A percentile compares a stretch with the other conserved stretches of the same genome.
Evolutionary conservation across 2,329 filamentous ascomycete genomes (phyloP).

Genomic region (Capronia coronata): DNA sequence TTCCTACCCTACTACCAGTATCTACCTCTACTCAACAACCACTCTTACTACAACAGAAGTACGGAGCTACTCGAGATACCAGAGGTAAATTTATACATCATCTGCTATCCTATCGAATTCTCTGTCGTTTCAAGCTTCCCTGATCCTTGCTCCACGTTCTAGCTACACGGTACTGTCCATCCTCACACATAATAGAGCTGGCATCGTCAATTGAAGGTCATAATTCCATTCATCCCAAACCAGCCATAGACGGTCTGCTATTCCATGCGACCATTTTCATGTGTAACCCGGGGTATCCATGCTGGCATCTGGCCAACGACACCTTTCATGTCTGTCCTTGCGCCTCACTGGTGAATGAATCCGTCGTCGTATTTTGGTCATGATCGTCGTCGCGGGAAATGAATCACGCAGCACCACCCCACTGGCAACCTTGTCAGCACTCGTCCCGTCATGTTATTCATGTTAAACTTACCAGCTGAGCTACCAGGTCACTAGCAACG

Average conservation of each 20-base stretch:
- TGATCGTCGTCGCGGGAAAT: not conserved
- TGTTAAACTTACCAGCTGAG: constrained; percentile 71
- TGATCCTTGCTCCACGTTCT: too few species aligned
- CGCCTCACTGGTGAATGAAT: not conserved
- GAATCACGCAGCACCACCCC: constrained; percentile 21
- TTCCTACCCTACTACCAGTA: too few species aligned
- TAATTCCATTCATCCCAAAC: too few species aligned
- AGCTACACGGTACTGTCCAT: not conserved
- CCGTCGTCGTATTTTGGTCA: not conserved
- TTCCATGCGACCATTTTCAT: not conserved
- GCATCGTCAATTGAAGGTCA: not conserved
- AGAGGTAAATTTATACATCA: too few species aligned
- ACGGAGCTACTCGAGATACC: too few species aligned
- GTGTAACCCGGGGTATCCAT: not conserved
- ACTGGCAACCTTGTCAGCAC: constrained; percentile 17
- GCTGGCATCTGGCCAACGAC: not conserved
- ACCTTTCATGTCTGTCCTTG: not conserved
- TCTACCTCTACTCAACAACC: too few species aligned
- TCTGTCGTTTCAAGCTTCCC: not conserved
- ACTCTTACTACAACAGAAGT: too few species aligned
- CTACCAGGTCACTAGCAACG: constrained; percentile 83
- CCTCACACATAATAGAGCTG: not conserved
- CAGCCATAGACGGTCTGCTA: not conserved
- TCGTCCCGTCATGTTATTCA: constrained; percentile 41
- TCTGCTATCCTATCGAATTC: not conserved